Evolutionary conservation across 208 protist species (phyloP), one percentile per base, ranked within the genome.

Genomic region (Trypanosoma conorhini): DNA sequence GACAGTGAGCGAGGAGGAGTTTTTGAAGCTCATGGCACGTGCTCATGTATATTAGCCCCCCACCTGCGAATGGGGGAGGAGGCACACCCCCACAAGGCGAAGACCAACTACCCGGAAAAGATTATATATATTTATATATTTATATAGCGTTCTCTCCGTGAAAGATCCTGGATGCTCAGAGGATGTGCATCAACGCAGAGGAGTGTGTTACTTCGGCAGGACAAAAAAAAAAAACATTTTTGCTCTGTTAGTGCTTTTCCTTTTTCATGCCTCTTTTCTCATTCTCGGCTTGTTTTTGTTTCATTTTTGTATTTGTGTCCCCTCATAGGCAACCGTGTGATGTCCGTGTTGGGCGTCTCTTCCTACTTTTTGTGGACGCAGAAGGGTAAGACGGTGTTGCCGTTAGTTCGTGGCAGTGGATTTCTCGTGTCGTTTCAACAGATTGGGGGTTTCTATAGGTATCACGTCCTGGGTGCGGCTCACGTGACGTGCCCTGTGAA

Each of bases 21-120:
- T 98, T 67, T 72, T 99, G 58, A 85, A 84, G 17, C 93, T 99
- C 52, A 98, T 99, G 97, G 98, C 97, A 74, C 94, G 85, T n/a
- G 88, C 89, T n/a, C 91, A 97, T 69, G 67, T 94, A 31, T 97
- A 91, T 58, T 94, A 81, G 62, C 69, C 33, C 22, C 56, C 22
- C n/a, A 46, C 15, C 42, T 46, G 42, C 42, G 42, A 46, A 2
- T 10, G 15, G 17, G 13, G 42, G 42, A 46, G 17, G 1, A 46
- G 17, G 15, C 17, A 13, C 8, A 46, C 42, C 42, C 8, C 42
- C 8, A 46, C 33, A 38, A 38, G 4, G 33, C 4, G 4, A 46
- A 46, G 15, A 46, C 8, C 8, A 46, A 46, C 42, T 10, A 46
- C 1, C 5, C 42, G 15, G 8, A 1, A 46, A 46, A 46, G 8